Conservation (phyloP, 139 green algal genomes). For the Chlorella sorokiniana region DNA sequence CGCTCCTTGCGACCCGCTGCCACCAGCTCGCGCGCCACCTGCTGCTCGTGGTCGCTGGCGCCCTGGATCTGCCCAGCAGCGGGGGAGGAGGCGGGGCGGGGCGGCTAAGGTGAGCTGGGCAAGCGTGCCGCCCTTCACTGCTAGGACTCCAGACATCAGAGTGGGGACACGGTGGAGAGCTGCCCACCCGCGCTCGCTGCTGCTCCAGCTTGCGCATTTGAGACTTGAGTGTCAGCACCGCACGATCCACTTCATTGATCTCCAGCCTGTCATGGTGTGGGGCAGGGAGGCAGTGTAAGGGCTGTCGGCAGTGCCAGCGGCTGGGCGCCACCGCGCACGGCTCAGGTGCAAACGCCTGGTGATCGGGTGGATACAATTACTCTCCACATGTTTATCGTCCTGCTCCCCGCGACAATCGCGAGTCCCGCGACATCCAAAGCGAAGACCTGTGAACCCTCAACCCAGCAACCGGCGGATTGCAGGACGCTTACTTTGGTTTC, state of each 20-base stretch:
- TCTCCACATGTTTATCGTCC: no score
- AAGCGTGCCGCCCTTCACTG: no score
- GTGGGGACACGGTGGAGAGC: no score
- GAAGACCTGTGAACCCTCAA: no score
- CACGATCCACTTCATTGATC: slow-evolving; percentile 76
- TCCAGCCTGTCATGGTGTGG: background rate
- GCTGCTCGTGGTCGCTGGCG: slow-evolving; percentile 48
- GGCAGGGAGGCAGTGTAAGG: background rate
- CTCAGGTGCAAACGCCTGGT: no score
- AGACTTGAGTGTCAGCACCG: slow-evolving; percentile 76
- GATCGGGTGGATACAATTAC: no score
- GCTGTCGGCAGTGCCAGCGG: background rate
- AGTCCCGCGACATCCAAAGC: no score
- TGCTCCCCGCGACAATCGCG: no score
- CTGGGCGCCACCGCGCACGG: no score
- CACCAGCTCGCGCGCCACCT: slow-evolving; percentile 54
- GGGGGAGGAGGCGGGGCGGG: background rate
- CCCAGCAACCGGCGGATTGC: no score
- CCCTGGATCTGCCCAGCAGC: slow-evolving; percentile 46
- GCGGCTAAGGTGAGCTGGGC: background rate
- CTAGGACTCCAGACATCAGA: no score
- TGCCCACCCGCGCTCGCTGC: slow-evolving; percentile 45
- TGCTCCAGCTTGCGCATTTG: slow-evolving; percentile 76
- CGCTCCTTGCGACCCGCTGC: slow-evolving; percentile 46
- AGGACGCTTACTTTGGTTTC: slow-evolving; percentile 18